Percentiles rank a stretch among this genome's conserved stretches.
Evolutionary conservation across 345 rosid genomes (phyloP).

Genomic region (Bretschneidera sinensis): DNA sequence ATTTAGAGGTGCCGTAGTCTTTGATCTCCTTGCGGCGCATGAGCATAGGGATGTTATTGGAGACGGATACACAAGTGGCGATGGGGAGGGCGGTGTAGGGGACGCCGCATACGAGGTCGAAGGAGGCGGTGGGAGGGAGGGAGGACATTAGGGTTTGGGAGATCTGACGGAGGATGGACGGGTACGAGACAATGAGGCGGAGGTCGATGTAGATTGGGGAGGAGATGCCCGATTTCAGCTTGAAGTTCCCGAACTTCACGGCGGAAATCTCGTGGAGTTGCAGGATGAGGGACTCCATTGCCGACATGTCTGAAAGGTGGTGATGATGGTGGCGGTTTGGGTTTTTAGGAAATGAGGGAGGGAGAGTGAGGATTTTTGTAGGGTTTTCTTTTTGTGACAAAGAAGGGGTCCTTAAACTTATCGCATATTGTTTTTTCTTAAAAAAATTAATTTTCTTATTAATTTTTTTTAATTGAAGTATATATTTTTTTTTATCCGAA

Average conservation of each 20-base stretch:
- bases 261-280: conserved; percentile 88
- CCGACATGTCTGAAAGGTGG: too few species aligned
- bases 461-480: too few species aligned
- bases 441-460: too few species aligned
- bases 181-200: conserved; percentile 82
- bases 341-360: too few species aligned
- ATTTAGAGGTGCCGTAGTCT: conserved; percentile 81
- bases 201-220: conserved; percentile 95
- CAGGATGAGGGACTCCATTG: conserved; percentile 78
- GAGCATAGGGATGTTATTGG: conserved; percentile 68
- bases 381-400: too few species aligned
- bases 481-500: too few species aligned
- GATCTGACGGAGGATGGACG: conserved; percentile 71
- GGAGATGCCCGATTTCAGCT: conserved; percentile 87
- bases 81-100: conserved; percentile 97
- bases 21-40: conserved; percentile 94
- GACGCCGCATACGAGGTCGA: conserved; percentile 77
- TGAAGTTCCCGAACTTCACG: conserved; percentile 82
- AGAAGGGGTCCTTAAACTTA: too few species aligned
- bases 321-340: too few species aligned
- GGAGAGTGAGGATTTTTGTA: not conserved
- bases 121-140: conserved; percentile 51
- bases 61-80: conserved; percentile 72
- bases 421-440: too few species aligned
- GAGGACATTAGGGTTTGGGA: conserved; percentile 66